Evolutionary conservation across 768 basidiomycete species (phyloP).

Genomic region (Harrya chromipes): DNA sequence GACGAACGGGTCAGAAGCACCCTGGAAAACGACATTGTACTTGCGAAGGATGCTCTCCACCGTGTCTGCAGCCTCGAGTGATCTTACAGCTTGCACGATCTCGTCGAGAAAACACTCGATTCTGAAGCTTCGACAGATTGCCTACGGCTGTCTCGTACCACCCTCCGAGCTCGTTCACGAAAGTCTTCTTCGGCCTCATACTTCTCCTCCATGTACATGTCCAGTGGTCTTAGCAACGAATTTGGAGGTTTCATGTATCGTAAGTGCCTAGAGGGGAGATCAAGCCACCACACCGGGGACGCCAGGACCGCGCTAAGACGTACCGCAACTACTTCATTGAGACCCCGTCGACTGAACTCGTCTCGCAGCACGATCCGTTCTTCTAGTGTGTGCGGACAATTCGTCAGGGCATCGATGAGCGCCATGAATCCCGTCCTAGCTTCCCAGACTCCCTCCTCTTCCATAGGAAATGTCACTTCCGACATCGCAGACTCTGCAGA

Average conservation of each 20-base stretch:
- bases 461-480: conserved; percentile 38
- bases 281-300: conserved; percentile 19
- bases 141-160: conserved; percentile 28
- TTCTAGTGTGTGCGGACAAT: conserved; percentile 72
- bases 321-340: conserved; percentile 85
- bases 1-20: conserved; percentile 58
- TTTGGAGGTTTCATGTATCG: conserved; percentile 77
- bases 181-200: conserved; percentile 88
- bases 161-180: conserved; percentile 56
- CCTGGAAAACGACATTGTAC: conserved; percentile 53
- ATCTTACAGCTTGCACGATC: conserved; percentile 54
- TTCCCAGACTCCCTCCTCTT: conserved; percentile 79
- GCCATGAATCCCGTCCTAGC: conserved; percentile 73
- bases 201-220: conserved; percentile 84
- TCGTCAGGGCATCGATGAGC: conserved; percentile 76
- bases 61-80: conserved; percentile 26
- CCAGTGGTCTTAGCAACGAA: conserved; percentile 71
- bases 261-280: conserved; percentile 50
- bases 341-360: conserved; percentile 71
- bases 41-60: conserved; percentile 60
- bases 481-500: conserved; percentile 32
- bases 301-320: conserved; percentile 27
- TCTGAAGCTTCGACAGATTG: conserved; percentile 38
- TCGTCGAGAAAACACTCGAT: conserved; percentile 57
- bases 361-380: conserved; percentile 77